A percentile compares a stretch with the other conserved stretches of the same genome.
Evolutionary conservation across 2,329 filamentous ascomycete genomes (phyloP).

Genomic region (Sporothrix schenckii): DNA sequence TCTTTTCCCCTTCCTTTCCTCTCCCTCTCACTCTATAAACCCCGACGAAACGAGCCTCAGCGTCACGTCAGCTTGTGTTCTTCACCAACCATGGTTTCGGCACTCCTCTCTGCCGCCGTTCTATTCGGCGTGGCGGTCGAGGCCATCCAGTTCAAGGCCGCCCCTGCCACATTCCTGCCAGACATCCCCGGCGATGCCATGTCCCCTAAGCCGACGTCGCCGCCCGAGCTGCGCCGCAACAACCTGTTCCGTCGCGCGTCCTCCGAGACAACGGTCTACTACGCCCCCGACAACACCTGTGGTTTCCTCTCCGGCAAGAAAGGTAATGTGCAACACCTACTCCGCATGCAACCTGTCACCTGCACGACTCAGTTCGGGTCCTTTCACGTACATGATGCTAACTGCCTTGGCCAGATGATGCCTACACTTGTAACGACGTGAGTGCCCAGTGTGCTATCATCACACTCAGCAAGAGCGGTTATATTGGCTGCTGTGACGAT

Average conservation of each 20-base stretch:
- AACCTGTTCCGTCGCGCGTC: constrained; percentile 23
- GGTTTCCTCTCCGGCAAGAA: constrained; percentile 31
- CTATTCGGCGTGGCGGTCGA: constrained; percentile 30
- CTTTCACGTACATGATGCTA: background rate
- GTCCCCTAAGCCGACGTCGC: constrained; percentile 29
- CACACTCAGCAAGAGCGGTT: constrained; percentile 30
- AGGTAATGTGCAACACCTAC: background rate
- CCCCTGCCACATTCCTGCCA: constrained; percentile 23
- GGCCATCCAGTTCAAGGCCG: constrained; percentile 21
- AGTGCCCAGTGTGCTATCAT: constrained; percentile 31
- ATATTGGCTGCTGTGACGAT: constrained; percentile 34
- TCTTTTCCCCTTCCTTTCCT: background rate
- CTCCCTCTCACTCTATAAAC: background rate
- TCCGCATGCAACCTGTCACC: background rate
- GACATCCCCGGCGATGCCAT: constrained; percentile 24
- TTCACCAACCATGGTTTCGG: constrained; percentile 13
- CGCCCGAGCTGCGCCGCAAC: constrained; percentile 18
- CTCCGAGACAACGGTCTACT: constrained; percentile 28
- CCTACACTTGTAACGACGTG: constrained; percentile 32
- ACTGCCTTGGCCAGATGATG: constrained; percentile 9
- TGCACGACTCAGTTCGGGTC: too few relatives aligned
- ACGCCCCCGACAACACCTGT: constrained; percentile 36
- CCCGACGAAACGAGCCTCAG: background rate
- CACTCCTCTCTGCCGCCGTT: constrained; percentile 25
- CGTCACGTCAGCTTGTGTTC: background rate